phyloP scores from a whole-genome alignment of 2,329 filamentous ascomycete species.

The Claviceps humidiphila region DNA sequence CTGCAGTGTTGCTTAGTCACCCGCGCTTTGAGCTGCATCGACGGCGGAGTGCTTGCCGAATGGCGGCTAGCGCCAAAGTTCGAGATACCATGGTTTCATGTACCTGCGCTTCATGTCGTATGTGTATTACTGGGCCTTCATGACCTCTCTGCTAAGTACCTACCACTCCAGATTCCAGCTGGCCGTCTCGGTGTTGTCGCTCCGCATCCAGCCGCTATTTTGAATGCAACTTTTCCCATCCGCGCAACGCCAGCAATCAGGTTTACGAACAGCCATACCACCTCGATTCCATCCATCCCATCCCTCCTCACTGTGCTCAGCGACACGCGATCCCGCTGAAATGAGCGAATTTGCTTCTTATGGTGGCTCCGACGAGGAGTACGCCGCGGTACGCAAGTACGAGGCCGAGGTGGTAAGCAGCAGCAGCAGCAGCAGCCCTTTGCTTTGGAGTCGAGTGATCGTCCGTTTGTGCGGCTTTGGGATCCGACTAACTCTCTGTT shows the following conservation, averaged over 20 bases:
- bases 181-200: neutral
- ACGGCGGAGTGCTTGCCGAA: neutral
- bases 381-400: constrained; percentile 67
- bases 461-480: neutral
- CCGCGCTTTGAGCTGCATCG: no score
- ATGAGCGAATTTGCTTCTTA: constrained; percentile 63
- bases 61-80: neutral
- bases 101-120: neutral
- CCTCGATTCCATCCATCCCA: neutral
- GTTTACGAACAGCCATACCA: neutral
- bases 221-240: constrained; percentile 1
- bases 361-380: constrained; percentile 67
- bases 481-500: constrained; percentile 1
- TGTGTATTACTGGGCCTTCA: neutral
- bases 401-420: constrained; percentile 57
- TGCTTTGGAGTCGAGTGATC: neutral
- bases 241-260: constrained; percentile 2
- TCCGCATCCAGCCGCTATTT: constrained; percentile 2
- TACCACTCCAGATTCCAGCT: neutral
- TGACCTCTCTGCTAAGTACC: neutral
- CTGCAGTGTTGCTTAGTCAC: constrained; percentile 1
- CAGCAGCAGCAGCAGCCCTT: neutral
- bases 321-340: constrained; percentile 9
- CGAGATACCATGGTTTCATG: neutral
- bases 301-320: neutral